Evolutionary conservation across 2,329 filamentous ascomycete genomes (phyloP), one percentile per base, ranked within the genome.

Genomic region (Aureobasidium uvarum): DNA sequence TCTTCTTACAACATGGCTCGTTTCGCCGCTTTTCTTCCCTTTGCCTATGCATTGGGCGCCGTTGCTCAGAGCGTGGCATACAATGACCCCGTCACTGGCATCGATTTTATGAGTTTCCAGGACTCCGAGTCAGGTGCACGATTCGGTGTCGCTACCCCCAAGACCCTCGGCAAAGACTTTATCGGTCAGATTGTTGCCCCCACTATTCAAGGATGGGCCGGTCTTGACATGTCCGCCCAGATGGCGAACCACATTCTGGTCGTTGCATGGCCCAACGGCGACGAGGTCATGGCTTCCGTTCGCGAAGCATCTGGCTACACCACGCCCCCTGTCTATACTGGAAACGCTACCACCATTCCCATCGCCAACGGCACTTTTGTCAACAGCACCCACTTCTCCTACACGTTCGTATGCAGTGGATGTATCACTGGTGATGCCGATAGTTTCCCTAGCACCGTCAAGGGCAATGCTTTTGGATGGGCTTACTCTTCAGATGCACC

Each of bases 141-240:
- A 31, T 81, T 84, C 64, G 83, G 82, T 70, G 76, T 86, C 45
- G 82, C 81, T 1, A 71, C 85, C 2, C 83, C 84, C 1, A 76
- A 82, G 67, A 79, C 74, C 13, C 73, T 80, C 16, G 77, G 73
- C 1, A 78, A 78, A 13, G 84, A 86, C 72, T 80, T 86, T 68
- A 84, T 86, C 66, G 81, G 80, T 8, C 81, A 85, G 70, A 77
- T 86, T 51, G 79, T 84, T 20, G 78, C 80, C 65, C 78, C 78
- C 1, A 68, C 76, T n/a, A 73, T 69, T 6, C 75, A 73, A 2
- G 81, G 82, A 67, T 86, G 81, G 78, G 80, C 77, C 56, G 83
- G 80, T 66, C 75, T 83, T 28, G 80, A 78, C 23, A 73, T 84
- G 36, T 77, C 78, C 10, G 79, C 80, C 4, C 70, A 73, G 31